These are phyloP conservation scores for Psilocybe cubensis DNA, from an alignment of 768 basidiomycete genomes.

Conservation along the genomic window DNA sequence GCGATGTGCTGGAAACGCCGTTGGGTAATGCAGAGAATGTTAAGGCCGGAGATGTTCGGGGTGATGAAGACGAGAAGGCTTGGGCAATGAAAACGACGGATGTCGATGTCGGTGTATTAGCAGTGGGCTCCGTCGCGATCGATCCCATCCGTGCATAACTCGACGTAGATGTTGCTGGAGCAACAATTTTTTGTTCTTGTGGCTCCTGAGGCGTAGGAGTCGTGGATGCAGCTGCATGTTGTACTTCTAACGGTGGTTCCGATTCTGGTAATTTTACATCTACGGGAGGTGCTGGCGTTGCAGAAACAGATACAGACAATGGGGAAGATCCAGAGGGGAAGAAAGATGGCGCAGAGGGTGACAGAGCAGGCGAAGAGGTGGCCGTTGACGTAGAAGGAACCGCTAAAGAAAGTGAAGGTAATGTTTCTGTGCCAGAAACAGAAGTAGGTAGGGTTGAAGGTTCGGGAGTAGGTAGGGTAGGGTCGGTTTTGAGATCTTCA, in stretches of 20 bases:
- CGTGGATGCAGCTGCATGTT: no score
- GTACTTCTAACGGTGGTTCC: no score
- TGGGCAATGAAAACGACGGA: no score
- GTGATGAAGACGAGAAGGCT: no score
- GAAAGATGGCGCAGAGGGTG: not conserved
- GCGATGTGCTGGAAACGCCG: not conserved
- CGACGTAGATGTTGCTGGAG: no score
- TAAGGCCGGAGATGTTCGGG: no score
- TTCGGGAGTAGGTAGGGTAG: not conserved
- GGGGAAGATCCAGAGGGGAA: not conserved
- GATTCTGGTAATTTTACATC: conserved; percentile 16
- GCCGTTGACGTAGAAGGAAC: not conserved
- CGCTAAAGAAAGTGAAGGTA: not conserved
- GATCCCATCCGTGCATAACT: conserved; percentile 32
- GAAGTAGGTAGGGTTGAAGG: not conserved
- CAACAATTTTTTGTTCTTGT: no score
- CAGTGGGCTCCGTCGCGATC: conserved; percentile 17
- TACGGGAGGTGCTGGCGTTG: conserved; percentile 3
- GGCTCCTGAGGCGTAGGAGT: no score
- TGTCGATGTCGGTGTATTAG: not conserved
- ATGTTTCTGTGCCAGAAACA: not conserved
- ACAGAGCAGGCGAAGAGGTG: not conserved
- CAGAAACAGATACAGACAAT: not conserved
- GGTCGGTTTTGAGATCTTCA: not conserved
- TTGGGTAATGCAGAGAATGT: not conserved